Conservation (phyloP, 2,329 filamentous ascomycete genomes). For the Sporothrix inflata region DNA sequence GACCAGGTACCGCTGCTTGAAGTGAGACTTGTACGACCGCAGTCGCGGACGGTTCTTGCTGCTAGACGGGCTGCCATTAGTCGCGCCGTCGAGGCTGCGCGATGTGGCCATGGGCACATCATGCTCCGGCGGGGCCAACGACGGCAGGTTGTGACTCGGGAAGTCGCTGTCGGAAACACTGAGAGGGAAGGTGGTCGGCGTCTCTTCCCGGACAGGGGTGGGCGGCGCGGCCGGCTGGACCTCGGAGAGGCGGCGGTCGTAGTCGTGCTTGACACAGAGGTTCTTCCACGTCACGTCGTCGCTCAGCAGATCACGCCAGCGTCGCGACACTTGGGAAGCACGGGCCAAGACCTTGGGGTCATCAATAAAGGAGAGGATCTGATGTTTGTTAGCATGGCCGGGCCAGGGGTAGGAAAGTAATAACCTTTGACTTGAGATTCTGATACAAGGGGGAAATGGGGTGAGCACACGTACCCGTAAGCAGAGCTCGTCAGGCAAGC, state of each 20-base stretch:
- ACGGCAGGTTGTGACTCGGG: conserved; percentile 25
- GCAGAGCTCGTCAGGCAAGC: conserved; percentile 89
- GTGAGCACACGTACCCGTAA: conserved; percentile 66
- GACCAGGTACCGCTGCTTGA: conserved; percentile 96
- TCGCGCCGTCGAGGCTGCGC: conserved; percentile 58
- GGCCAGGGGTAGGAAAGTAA: background rate
- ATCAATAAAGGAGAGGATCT: conserved; percentile 96
- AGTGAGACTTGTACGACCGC: conserved; percentile 91
- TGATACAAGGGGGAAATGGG: background rate
- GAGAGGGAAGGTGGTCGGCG: conserved; percentile 42
- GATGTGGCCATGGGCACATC: conserved; percentile 45
- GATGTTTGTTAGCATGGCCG: background rate
- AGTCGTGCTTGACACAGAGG: conserved; percentile 93
- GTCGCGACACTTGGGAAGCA: conserved; percentile 91
- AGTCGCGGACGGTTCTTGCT: conserved; percentile 60
- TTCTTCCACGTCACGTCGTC: conserved; percentile 99
- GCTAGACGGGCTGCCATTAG: conserved; percentile 35
- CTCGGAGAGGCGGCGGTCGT: conserved; percentile 64
- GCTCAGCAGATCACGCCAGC: conserved; percentile 90
- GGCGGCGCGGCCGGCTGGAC: conserved; percentile 44
- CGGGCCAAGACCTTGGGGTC: conserved; percentile 92
- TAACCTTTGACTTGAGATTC: too few relatives aligned
- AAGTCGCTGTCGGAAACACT: conserved; percentile 38
- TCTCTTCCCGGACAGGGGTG: conserved; percentile 38
- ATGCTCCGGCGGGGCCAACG: conserved; percentile 43